These are phyloP conservation scores for Heteromeles arbutifolia DNA, from an alignment of 306 rosid genomes.

Conservation along the genomic window DNA sequence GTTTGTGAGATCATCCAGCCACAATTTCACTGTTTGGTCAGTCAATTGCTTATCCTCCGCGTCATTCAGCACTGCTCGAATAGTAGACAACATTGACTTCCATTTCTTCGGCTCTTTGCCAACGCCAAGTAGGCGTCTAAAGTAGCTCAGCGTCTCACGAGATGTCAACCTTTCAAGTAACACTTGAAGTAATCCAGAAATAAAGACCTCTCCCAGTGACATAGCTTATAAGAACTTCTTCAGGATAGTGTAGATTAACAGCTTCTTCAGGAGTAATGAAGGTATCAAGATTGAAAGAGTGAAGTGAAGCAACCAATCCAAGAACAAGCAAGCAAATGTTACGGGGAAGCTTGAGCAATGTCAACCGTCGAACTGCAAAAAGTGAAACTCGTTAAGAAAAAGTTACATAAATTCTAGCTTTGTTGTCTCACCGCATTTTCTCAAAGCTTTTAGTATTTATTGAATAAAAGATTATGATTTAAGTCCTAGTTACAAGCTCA, in stretches of 20 bases:
- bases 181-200: not conserved
- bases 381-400: too few relatives aligned
- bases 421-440: too few relatives aligned
- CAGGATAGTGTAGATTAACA: too few relatives aligned
- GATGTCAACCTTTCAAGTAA: not conserved
- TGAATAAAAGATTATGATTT: too few relatives aligned
- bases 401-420: too few relatives aligned
- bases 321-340: too few relatives aligned
- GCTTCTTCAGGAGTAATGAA: not conserved
- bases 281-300: too few relatives aligned
- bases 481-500: too few relatives aligned
- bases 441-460: too few relatives aligned
- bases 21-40: not conserved
- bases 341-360: too few relatives aligned
- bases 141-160: not conserved
- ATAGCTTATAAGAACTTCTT: not conserved
- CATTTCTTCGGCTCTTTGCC: not conserved
- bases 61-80: slow-evolving; percentile 4
- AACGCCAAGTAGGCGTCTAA: not conserved
- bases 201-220: not conserved
- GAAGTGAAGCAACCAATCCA: too few relatives aligned
- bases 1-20: slow-evolving; percentile 17
- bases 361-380: too few relatives aligned
- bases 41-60: not conserved
- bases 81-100: not conserved